A percentile compares a stretch with the other conserved stretches of the same genome.
Evolutionary conservation across 2,329 filamentous ascomycete species (phyloP).

Genomic region (Penicillium sp.): DNA sequence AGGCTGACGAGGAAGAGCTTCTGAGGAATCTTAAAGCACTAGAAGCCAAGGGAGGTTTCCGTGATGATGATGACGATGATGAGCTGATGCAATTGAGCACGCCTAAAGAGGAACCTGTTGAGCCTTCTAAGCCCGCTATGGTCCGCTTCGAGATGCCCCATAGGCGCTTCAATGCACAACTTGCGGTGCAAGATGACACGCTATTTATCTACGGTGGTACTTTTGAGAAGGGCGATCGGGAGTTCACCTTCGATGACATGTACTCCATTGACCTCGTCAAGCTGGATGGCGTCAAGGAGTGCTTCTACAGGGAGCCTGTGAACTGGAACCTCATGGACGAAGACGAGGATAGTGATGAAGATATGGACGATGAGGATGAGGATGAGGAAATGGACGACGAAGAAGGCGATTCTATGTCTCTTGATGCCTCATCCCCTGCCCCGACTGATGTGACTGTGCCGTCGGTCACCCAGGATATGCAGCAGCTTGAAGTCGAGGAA

Average conservation of each 20-base stretch:
- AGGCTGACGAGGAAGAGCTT: conserved; percentile 89
- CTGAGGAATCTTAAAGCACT: conserved; percentile 82
- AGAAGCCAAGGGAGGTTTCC: conserved; percentile 69
- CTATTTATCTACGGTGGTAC: conserved; percentile 95
- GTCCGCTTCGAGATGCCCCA: conserved; percentile 83
- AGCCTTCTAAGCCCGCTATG: conserved; percentile 59
- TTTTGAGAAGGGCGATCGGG: conserved; percentile 89
- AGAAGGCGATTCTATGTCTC: conserved; percentile 48
- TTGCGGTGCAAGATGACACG: conserved; percentile 88
- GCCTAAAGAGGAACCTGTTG: conserved; percentile 52
- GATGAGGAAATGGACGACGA: conserved; percentile 47
- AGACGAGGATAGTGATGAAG: conserved; percentile 58
- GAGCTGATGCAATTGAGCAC: conserved; percentile 39
- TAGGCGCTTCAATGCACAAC: conserved; percentile 82
- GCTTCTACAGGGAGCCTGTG: conserved; percentile 80
- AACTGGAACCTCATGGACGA: conserved; percentile 72
- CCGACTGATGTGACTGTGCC: conserved; percentile 39
- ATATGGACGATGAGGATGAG: conserved; percentile 46
- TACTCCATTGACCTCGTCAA: conserved; percentile 93
- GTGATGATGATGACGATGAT: conserved; percentile 47
- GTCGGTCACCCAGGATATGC: conserved; percentile 37
- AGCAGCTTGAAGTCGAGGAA: conserved; percentile 41
- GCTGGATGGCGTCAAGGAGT: conserved; percentile 87
- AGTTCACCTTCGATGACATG: conserved; percentile 94
- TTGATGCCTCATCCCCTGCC: conserved; percentile 38